These are phyloP conservation scores for Solidago caesia DNA, from an alignment of 129 eudicot genomes.

Conservation along the genomic window DNA sequence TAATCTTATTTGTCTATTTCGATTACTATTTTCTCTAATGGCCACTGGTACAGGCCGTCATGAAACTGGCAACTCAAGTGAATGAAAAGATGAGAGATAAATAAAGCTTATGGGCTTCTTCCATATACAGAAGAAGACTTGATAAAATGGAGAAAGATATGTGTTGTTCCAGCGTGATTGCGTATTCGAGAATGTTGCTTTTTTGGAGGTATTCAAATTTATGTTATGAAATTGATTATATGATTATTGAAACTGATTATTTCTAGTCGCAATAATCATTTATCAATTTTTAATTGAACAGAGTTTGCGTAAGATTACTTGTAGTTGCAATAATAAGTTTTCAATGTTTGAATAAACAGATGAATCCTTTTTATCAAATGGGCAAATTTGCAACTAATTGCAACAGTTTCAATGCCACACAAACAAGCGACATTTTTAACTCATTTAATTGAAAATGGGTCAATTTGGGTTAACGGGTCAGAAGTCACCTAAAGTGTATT, in stretches of 20 bases:
- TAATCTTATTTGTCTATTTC: background rate
- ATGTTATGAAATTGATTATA: background rate
- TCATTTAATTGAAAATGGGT: background rate
- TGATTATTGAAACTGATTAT: background rate
- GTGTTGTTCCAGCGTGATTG: conserved; percentile 18
- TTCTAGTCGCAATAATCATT: background rate
- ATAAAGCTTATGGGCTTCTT: conserved; percentile 73
- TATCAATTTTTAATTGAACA: background rate
- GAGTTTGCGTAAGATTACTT: too few species aligned
- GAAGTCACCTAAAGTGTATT: background rate
- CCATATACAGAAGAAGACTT: conserved; percentile 81
- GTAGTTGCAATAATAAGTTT: background rate
- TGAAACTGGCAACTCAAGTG: conserved; percentile 55
- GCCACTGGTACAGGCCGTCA: conserved; percentile 51
- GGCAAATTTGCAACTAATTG: background rate
- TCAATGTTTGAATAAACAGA: background rate
- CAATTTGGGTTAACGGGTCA: background rate
- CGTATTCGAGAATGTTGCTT: background rate
- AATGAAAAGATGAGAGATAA: conserved; percentile 68
- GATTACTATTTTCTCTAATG: background rate
- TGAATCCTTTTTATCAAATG: background rate
- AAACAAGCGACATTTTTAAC: background rate
- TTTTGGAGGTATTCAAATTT: background rate
- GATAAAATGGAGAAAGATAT: conserved; percentile 84
- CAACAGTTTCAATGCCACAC: conserved; percentile 3